Percentiles rank a stretch among this genome's conserved stretches.
These are phyloP conservation scores for Penicillium simplicissimum DNA, from an alignment of 495 filamentous ascomycete species.

Conservation along the genomic window DNA sequence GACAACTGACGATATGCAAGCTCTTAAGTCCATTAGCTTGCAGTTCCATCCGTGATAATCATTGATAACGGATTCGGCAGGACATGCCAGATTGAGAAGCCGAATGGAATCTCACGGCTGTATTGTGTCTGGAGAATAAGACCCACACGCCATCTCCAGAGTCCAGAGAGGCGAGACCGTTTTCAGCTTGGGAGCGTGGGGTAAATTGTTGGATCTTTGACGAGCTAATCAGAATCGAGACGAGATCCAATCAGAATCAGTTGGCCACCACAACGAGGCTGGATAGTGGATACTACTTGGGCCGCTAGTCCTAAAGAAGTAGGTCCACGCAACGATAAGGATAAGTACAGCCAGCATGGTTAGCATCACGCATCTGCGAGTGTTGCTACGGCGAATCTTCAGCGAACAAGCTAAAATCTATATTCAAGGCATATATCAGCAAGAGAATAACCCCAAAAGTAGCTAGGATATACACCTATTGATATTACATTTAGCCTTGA, in stretches of 20 bases:
- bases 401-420: too few species aligned
- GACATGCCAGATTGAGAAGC: slow-evolving; percentile 26
- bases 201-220: background rate
- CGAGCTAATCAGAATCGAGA: too few species aligned
- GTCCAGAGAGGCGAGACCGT: slow-evolving; percentile 9
- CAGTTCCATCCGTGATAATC: slow-evolving; percentile 14
- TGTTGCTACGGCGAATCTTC: background rate
- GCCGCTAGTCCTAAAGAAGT: slow-evolving; percentile 19
- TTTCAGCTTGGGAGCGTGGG: background rate
- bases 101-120: slow-evolving; percentile 4
- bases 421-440: too few species aligned
- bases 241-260: too few species aligned
- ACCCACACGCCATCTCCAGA: slow-evolving; percentile 23
- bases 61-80: slow-evolving; percentile 22
- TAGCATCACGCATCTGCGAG: background rate
- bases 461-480: background rate
- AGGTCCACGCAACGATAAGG: slow-evolving; percentile 25
- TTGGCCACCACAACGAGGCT: background rate
- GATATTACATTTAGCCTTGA: background rate
- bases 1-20: slow-evolving; percentile 16
- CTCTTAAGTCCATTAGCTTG: slow-evolving; percentile 20
- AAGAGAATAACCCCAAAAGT: too few species aligned
- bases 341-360: background rate
- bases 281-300: too few species aligned
- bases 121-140: slow-evolving; percentile 11